phyloP scores from a whole-genome alignment of 192 early-diverging fungal genomes.

The Linnemannia exigua region DNA sequence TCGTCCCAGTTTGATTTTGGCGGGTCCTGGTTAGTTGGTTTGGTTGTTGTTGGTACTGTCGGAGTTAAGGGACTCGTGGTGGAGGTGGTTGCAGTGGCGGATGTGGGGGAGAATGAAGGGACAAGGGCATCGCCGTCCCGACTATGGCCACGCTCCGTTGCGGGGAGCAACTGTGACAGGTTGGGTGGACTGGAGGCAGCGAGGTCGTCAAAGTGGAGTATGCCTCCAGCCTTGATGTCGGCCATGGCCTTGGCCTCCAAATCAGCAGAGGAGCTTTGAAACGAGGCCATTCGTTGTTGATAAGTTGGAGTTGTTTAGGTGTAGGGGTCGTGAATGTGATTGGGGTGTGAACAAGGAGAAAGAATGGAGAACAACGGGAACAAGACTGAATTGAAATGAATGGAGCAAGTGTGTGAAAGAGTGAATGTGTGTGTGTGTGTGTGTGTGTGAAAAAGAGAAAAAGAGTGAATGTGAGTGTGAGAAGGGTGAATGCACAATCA shows the following conservation, averaged over 20 bases:
- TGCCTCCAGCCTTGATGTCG: neutral
- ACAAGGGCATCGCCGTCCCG: slow-evolving; percentile 46
- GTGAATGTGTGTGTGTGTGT: no score
- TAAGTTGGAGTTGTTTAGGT: neutral
- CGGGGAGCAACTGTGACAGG: neutral
- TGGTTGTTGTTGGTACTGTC: neutral
- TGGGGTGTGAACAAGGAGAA: neutral
- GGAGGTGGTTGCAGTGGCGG: neutral
- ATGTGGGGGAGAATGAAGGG: slow-evolving; percentile 21
- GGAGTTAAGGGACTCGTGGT: slow-evolving; percentile 8
- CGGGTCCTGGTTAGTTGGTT: neutral
- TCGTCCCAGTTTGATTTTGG: slow-evolving; percentile 40
- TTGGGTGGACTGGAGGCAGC: slow-evolving; percentile 3
- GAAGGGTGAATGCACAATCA: neutral
- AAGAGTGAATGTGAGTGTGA: slow-evolving; percentile 11
- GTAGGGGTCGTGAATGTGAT: neutral
- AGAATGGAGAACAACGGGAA: neutral
- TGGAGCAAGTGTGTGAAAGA: neutral
- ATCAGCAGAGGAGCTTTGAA: slow-evolving; percentile 25
- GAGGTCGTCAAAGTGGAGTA: neutral
- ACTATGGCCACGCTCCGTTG: neutral
- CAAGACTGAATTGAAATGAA: neutral
- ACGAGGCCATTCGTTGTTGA: slow-evolving; percentile 28
- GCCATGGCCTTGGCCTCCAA: slow-evolving; percentile 20
- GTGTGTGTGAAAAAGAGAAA: slow-evolving; percentile 8